Evolutionary conservation across 768 basidiomycete species (phyloP), one percentile per base, ranked within the genome.

Genomic region (Rhodotorula sphaerocarpa): DNA sequence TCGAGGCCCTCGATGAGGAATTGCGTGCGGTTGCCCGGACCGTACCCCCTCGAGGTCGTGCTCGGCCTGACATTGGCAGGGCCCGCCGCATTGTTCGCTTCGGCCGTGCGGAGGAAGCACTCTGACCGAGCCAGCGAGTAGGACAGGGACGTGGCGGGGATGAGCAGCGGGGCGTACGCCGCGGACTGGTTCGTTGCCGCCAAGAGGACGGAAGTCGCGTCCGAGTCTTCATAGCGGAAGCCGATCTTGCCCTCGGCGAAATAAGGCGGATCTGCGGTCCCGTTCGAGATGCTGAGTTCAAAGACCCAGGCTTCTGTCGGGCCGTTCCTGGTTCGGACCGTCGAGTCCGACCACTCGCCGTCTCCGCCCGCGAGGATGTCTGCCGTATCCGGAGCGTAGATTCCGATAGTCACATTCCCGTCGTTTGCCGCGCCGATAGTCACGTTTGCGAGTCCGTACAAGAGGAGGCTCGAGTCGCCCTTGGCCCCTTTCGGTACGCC

Each of bases 11-110:
- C 79, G 14, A 88, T 61, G 3, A 86, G 71, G 80, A 83, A 90
- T 70, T 89, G 85, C 33, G 75, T 80, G 51, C 87, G 75, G 82
- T 82, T 86, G 0, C 86, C 88, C 0, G 76, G 72, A 2, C 59
- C 61, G 20, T 66, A 64, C 0, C 67, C 67, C 27, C 59, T 39
- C 28, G 53, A 70, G 33, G 59, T 67, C 50, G n/a, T 41, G 16
- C 45, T 41, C 14, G 31, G 41, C 14, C 46, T 44, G 14, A 20
- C 53, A 15, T 39, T 45, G 2, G 28, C 11, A 5, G 50, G 54
- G 34, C 7, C 23, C 31, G 41, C 50, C 0, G 16, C 44, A 15
- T 52, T 15, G 0, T n/a, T n/a, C 3, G 42, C 45, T 14, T 9
- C 25, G 33, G 39, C 25, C 0, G 31, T 20, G 12, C 45, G 41